Conservation (phyloP, 805 yeast species). For the Suhomyces sp. region DNA sequence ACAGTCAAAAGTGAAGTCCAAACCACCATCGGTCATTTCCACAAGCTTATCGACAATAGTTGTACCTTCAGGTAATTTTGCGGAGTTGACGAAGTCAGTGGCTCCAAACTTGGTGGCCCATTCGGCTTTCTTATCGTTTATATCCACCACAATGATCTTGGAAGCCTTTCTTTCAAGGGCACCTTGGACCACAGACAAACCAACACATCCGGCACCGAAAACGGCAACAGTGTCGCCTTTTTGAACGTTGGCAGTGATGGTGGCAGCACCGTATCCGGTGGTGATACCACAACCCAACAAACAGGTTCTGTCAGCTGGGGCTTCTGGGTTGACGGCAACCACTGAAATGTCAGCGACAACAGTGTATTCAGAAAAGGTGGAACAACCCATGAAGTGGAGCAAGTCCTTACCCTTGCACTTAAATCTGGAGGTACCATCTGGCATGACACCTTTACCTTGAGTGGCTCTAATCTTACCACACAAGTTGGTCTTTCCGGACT, state of each 20-base stretch:
- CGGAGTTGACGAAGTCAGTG: conserved; percentile 89
- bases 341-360: conserved; percentile 97
- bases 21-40: conserved; percentile 95
- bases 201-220: conserved; percentile 98
- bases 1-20: conserved; percentile 95
- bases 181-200: conserved; percentile 94
- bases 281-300: conserved; percentile 98
- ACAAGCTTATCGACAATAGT: conserved; percentile 75
- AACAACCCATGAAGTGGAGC: conserved; percentile 96
- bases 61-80: conserved; percentile 66
- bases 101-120: conserved; percentile 94
- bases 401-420: conserved; percentile 79
- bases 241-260: conserved; percentile 86
- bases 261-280: conserved; percentile 97
- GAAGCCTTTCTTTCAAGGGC: conserved; percentile 80
- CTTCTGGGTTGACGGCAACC: conserved; percentile 83
- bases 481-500: conserved; percentile 91
- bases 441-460: conserved; percentile 98
- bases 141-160: conserved; percentile 80
- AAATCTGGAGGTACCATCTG: conserved; percentile 95
- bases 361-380: conserved; percentile 94
- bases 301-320: conserved; percentile 84
- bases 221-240: conserved; percentile 93
- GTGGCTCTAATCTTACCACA: conserved; percentile 96
- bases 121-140: conserved; percentile 76